Evolutionary conservation across 768 basidiomycete genomes (phyloP).

Genomic region (Phlebiopsis flavidoalba): DNA sequence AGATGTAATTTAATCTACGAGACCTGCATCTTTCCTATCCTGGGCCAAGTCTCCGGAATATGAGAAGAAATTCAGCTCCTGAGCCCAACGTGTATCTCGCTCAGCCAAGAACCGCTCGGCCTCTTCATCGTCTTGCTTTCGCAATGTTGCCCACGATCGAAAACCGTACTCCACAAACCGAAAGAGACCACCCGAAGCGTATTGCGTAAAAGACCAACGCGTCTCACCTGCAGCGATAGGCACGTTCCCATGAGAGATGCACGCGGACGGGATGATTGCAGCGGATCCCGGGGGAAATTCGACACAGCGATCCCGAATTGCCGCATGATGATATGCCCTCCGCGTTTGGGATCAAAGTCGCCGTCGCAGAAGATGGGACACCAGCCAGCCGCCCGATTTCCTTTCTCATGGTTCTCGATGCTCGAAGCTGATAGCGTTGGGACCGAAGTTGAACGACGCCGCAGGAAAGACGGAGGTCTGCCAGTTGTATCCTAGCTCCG

Average conservation of each 20-base stretch:
- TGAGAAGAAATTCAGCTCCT: neutral
- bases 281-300: conserved; percentile 14
- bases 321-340: conserved; percentile 14
- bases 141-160: neutral
- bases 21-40: neutral
- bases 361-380: conserved; percentile 11
- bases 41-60: neutral
- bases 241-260: conserved; percentile 11
- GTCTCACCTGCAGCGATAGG: conserved; percentile 6
- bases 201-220: conserved; percentile 14
- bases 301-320: conserved; percentile 9
- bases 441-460: no score
- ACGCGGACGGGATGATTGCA: conserved; percentile 14
- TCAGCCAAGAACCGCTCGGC: neutral
- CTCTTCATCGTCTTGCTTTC: neutral
- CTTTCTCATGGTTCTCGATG: conserved; percentile 1
- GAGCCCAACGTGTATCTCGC: neutral
- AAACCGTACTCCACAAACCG: conserved; percentile 11
- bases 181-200: conserved; percentile 14
- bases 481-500: no score
- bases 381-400: conserved; percentile 2
- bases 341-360: conserved; percentile 3
- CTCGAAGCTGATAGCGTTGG: neutral
- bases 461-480: no score
- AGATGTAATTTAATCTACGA: neutral